Percentiles rank a stretch among this genome's conserved stretches.
Evolutionary conservation across 2,329 filamentous ascomycete species (phyloP).

Genomic region (Tolypocladium sp.): DNA sequence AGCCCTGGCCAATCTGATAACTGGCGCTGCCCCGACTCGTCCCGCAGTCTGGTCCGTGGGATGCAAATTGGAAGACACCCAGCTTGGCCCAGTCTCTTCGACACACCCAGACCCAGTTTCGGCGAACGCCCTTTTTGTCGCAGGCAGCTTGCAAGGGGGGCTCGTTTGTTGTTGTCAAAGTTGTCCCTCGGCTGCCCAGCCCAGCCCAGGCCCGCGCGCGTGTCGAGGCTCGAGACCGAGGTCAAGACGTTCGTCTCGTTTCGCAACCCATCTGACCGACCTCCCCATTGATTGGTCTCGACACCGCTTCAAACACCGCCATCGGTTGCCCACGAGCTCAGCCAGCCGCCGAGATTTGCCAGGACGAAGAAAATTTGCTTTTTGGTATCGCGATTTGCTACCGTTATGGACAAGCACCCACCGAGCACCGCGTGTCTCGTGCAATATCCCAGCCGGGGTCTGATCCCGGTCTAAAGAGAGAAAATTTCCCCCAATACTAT

Average conservation of each 20-base stretch:
- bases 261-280: not conserved
- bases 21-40: not conserved
- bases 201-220: not conserved
- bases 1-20: not conserved
- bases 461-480: not conserved
- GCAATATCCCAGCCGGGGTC: not conserved
- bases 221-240: not conserved
- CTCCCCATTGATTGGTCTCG: not conserved
- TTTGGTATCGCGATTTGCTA: not conserved
- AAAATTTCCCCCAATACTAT: not conserved
- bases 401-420: not conserved
- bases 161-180: not conserved
- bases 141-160: not conserved
- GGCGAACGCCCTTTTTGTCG: not conserved
- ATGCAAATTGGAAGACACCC: not conserved
- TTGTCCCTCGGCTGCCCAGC: not conserved
- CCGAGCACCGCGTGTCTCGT: not conserved
- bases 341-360: not conserved
- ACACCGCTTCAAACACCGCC: not conserved
- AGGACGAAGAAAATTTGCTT: not conserved
- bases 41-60: not conserved
- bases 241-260: not conserved
- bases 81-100: not conserved
- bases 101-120: not conserved
- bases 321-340: not conserved